Evolutionary conservation across 2,329 filamentous ascomycete species (phyloP), one percentile per base, ranked within the genome.

Genomic region (Penicillium decumbens): DNA sequence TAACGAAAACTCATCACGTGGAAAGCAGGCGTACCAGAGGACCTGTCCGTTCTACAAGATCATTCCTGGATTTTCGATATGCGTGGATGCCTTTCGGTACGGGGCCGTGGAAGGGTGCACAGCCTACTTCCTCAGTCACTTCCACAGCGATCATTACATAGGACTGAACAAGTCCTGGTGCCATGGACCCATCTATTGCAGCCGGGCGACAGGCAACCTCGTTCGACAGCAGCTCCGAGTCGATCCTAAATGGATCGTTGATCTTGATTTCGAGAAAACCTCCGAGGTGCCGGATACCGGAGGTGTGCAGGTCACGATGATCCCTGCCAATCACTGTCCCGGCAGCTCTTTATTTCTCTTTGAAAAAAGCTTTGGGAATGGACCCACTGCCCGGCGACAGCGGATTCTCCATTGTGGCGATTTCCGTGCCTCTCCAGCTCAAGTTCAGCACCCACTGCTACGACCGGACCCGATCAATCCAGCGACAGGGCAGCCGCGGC

Each of bases 11-110:
- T 81, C 87, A 1, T 84, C 90, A 2, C 81, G 89, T 35, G 92
- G 93, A 20, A 93, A 89, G 65, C 88, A 87, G 15, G 86, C 91
- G 0, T 93, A 92, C 62, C 81, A 92, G 63, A 82, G 93, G 42
- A 96, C 89, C 0, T 98, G 93, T 64, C 93, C 93, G 0, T 98
- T 98, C 63, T 98, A 98, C 76, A 98, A 98, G 70, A 96, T 97
- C 56, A 85, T 98, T 73, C 91, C 92, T 0, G 90, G 89, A 0
- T 87, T 96, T 62, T 89, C 80, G 56, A 95, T 97, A 45, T 95
- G 89, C 50, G 93, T 98, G 0, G 93, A 98, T 69, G 93, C 93
- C 0, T 95, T 98, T 64, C 84, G 92, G 18, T 98, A 97, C 64
- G 93, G 93, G 2, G 89, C 91, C 3, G 89, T 98, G 0, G 80